These are phyloP conservation scores for Crinitomyces ghanaensis DNA, from an alignment of 805 yeast genomes.

Conservation along the genomic window DNA sequence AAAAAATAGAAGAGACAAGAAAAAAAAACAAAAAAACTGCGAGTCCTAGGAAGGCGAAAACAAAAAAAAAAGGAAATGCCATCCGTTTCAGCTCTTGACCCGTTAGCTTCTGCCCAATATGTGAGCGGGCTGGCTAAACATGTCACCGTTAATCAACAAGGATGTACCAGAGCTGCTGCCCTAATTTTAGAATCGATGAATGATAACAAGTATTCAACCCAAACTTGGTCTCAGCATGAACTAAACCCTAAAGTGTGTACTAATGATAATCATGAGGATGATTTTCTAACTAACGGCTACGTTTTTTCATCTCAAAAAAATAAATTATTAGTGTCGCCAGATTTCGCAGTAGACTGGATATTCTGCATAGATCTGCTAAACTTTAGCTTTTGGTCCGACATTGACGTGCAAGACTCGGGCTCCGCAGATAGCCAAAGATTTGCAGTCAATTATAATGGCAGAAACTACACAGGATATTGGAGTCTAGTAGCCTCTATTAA, in stretches of 20 bases:
- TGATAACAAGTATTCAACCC: conserved; percentile 21
- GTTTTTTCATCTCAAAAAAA: too few relatives aligned
- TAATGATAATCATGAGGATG: conserved; percentile 3
- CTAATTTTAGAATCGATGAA: conserved; percentile 21
- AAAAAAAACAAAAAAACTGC: too few relatives aligned
- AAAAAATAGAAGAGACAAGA: too few relatives aligned
- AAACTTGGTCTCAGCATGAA: conserved; percentile 28
- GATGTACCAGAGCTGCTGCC: conserved; percentile 25
- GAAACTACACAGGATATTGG: conserved; percentile 34
- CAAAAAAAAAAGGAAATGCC: too few relatives aligned
- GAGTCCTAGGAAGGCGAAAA: too few relatives aligned
- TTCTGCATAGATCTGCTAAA: conserved; percentile 33
- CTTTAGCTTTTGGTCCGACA: conserved; percentile 34
- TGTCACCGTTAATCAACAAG: conserved; percentile 21
- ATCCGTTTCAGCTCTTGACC: too few relatives aligned
- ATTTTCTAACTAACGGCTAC: too few relatives aligned
- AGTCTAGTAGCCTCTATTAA: conserved; percentile 33
- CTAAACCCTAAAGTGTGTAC: conserved; percentile 26
- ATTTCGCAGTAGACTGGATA: conserved; percentile 27
- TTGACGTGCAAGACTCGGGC: conserved; percentile 24
- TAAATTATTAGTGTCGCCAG: too few relatives aligned
- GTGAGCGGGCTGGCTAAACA: too few relatives aligned
- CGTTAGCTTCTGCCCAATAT: too few relatives aligned
- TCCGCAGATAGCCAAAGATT: conserved; percentile 21
- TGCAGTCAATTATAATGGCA: conserved; percentile 25